These are phyloP conservation scores for Suillus bovinus DNA, from an alignment of 768 basidiomycete species.

Conservation along the genomic window DNA sequence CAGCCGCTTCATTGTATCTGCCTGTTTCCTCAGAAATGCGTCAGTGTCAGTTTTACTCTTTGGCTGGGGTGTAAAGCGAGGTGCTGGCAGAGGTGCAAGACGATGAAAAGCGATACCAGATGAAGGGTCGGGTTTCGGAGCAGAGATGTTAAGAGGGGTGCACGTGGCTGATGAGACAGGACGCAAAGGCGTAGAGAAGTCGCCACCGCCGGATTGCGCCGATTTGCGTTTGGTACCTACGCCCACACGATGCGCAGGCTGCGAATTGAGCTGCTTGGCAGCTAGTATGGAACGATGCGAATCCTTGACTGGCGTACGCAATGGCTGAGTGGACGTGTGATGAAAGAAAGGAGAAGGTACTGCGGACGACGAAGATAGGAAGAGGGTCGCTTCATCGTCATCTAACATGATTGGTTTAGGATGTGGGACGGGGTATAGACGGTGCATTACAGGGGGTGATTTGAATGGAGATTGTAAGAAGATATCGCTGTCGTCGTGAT, in stretches of 20 bases:
- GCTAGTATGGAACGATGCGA: conserved; percentile 45
- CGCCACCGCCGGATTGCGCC: conserved; percentile 36
- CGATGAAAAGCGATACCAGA: conserved; percentile 36
- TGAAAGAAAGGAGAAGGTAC: conserved; percentile 44
- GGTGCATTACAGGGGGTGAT: conserved; percentile 45
- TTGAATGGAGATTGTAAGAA: conserved; percentile 56
- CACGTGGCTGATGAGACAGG: conserved; percentile 29
- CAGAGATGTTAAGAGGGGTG: conserved; percentile 40
- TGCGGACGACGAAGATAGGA: conserved; percentile 49
- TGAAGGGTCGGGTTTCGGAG: conserved; percentile 32
- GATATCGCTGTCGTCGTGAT: conserved; percentile 37
- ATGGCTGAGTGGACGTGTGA: conserved; percentile 46
- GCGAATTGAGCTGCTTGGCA: conserved; percentile 30
- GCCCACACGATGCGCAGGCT: conserved; percentile 29
- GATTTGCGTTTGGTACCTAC: conserved; percentile 67
- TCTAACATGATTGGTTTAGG: conserved; percentile 32
- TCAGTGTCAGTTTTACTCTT: conserved; percentile 40
- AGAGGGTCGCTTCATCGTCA: conserved; percentile 59
- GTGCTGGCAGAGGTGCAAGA: conserved; percentile 35
- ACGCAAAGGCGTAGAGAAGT: conserved; percentile 58
- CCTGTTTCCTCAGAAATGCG: conserved; percentile 47
- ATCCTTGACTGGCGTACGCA: conserved; percentile 64
- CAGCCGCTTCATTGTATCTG: conserved; percentile 64
- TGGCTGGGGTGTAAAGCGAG: conserved; percentile 30
- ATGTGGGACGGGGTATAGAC: conserved; percentile 35